Evolutionary conservation across 768 basidiomycete genomes (phyloP).

Genomic region (Russula compacta): DNA sequence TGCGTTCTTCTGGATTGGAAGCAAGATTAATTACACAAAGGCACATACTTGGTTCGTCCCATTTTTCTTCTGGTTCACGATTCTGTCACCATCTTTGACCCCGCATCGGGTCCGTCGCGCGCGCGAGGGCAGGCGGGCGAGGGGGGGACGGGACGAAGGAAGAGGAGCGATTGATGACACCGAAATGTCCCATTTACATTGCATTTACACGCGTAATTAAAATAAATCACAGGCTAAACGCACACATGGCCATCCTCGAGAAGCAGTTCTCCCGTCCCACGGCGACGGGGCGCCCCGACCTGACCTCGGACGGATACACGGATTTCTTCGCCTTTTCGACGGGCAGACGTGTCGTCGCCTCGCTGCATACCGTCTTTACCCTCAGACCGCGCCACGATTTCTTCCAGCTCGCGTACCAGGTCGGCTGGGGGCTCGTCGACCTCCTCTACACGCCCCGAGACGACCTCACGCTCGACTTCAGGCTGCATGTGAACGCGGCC

Average conservation of each 20-base stretch:
- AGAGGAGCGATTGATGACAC: no score
- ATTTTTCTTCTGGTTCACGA: not conserved
- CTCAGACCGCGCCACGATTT: slow-evolving; percentile 81
- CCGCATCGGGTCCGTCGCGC: not conserved
- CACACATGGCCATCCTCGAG: slow-evolving; percentile 48
- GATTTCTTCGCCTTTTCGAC: slow-evolving; percentile 86
- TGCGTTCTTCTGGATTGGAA: slow-evolving; percentile 50
- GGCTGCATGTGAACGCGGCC: slow-evolving; percentile 41
- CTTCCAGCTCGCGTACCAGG: slow-evolving; percentile 54
- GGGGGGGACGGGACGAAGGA: no score
- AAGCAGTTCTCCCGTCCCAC: slow-evolving; percentile 71
- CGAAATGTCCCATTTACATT: no score
- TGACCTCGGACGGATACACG: slow-evolving; percentile 59
- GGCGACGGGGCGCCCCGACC: slow-evolving; percentile 30
- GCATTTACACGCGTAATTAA: no score
- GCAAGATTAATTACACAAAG: slow-evolving; percentile 44
- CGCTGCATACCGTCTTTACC: slow-evolving; percentile 71
- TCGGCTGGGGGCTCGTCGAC: slow-evolving; percentile 58
- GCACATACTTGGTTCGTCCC: slow-evolving; percentile 56
- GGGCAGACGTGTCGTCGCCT: slow-evolving; percentile 66
- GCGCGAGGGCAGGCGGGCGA: not conserved
- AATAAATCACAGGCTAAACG: slow-evolving; percentile 42
- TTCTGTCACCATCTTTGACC: slow-evolving; percentile 12
- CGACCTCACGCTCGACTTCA: slow-evolving; percentile 71
- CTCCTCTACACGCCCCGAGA: slow-evolving; percentile 64